A percentile compares a stretch with the other conserved stretches of the same genome.
phyloP scores from a whole-genome alignment of 495 filamentous ascomycete genomes.

The Tuber magnatum region DNA sequence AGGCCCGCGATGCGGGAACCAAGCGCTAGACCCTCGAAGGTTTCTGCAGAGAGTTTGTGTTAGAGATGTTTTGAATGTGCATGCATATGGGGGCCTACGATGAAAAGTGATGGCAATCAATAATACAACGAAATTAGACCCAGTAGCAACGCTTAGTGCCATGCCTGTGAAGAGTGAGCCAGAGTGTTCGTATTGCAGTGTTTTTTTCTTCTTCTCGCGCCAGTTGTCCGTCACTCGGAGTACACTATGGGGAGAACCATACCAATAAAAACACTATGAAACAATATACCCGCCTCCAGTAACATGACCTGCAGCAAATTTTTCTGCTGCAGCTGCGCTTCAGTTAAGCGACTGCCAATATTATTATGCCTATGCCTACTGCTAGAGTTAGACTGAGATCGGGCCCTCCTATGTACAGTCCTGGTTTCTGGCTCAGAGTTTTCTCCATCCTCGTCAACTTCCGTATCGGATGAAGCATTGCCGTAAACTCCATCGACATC shows the following conservation, averaged over 20 bases:
- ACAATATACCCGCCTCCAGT: conserved; percentile 79
- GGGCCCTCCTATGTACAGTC: conserved; percentile 23
- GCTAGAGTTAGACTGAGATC: conserved; percentile 17
- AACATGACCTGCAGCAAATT: conserved; percentile 71
- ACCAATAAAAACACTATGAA: conserved; percentile 66
- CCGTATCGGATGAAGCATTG: conserved; percentile 17
- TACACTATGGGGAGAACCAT: neutral
- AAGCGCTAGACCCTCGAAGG: conserved; percentile 63
- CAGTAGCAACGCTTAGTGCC: conserved; percentile 58
- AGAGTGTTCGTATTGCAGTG: neutral
- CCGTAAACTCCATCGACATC: conserved; percentile 11
- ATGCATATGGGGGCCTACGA: conserved; percentile 18
- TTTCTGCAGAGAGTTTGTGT: conserved; percentile 42
- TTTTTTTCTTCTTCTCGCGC: neutral
- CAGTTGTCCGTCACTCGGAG: neutral
- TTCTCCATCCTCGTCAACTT: conserved; percentile 6
- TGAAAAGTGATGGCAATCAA: conserved; percentile 64
- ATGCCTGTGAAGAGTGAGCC: conserved; percentile 52
- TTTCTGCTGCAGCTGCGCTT: conserved; percentile 49
- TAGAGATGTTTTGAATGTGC: neutral
- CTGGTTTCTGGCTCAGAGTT: conserved; percentile 15
- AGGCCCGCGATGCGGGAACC: conserved; percentile 57
- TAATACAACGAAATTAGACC: conserved; percentile 58
- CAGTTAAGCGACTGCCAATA: conserved; percentile 25
- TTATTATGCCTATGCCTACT: conserved; percentile 6